Evolutionary conservation across 2,329 filamentous ascomycete genomes (phyloP).

Genomic region (Penicillium psychrosexuale): DNA sequence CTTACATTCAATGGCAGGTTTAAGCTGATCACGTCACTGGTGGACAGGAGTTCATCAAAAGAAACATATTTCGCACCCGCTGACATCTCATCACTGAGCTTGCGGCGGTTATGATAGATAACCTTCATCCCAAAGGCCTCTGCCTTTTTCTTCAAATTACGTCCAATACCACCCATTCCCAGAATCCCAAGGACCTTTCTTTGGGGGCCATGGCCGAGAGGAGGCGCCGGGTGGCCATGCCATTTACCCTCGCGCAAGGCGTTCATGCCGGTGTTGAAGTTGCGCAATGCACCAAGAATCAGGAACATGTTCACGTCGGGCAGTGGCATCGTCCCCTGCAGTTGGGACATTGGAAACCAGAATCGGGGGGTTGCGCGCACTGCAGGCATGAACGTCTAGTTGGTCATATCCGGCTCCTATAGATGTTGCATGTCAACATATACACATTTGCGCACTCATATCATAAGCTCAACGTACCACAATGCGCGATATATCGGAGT

Average conservation of each 20-base stretch:
- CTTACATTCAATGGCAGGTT: constrained; percentile 78
- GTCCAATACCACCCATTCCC: constrained; percentile 82
- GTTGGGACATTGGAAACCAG: constrained; percentile 78
- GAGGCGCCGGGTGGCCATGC: constrained; percentile 55
- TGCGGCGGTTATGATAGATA: constrained; percentile 69
- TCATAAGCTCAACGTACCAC: constrained; percentile 28
- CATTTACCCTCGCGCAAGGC: constrained; percentile 65
- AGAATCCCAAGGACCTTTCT: constrained; percentile 77
- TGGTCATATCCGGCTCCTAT: constrained; percentile 82
- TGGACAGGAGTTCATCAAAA: constrained; percentile 68
- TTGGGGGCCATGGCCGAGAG: constrained; percentile 71
- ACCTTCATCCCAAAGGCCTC: constrained; percentile 72
- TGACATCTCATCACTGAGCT: constrained; percentile 53
- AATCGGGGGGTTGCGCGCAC: constrained; percentile 56
- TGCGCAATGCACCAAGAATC: constrained; percentile 73
- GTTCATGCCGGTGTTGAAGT: constrained; percentile 65
- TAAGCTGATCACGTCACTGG: constrained; percentile 73
- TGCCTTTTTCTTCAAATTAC: constrained; percentile 71
- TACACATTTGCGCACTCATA: background rate
- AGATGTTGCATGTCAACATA: background rate
- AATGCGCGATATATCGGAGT: constrained; percentile 39
- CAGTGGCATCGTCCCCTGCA: constrained; percentile 77
- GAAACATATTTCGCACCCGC: constrained; percentile 49
- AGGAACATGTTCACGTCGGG: constrained; percentile 76
- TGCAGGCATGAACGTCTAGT: constrained; percentile 70